Conservation (phyloP, 2,329 filamentous ascomycete species). For the Fusarium bactridioides region DNA sequence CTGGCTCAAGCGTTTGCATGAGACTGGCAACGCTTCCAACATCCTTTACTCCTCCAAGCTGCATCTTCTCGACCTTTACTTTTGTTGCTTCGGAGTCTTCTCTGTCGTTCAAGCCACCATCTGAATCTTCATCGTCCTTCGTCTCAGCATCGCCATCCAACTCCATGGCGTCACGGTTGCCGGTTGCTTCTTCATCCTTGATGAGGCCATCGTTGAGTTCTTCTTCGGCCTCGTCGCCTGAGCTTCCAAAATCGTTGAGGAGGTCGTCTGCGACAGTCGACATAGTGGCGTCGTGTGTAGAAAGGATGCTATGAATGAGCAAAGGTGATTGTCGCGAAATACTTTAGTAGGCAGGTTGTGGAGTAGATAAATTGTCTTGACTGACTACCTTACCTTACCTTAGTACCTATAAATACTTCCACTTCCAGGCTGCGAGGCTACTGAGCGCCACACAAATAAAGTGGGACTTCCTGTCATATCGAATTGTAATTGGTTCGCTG, state of each 20-base stretch:
- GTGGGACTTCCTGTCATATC: not conserved
- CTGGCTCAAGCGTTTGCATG: slow-evolving; percentile 82
- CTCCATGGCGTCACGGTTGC: slow-evolving; percentile 64
- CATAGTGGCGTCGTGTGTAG: slow-evolving; percentile 60
- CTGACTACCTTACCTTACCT: slow-evolving; percentile 4
- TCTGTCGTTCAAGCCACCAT: slow-evolving; percentile 55
- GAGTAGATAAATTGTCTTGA: slow-evolving; percentile 8
- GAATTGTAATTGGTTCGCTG: slow-evolving; percentile 23
- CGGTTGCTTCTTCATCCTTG: slow-evolving; percentile 51
- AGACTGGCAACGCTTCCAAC: slow-evolving; percentile 80
- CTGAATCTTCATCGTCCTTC: slow-evolving; percentile 61
- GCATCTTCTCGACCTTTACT: slow-evolving; percentile 83
- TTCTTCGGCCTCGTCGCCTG: slow-evolving; percentile 77
- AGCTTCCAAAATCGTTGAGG: slow-evolving; percentile 73
- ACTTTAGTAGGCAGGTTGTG: not conserved
- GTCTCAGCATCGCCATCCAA: slow-evolving; percentile 45
- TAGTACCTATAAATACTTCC: slow-evolving; percentile 34
- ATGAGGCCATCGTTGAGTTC: slow-evolving; percentile 61
- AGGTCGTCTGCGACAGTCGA: slow-evolving; percentile 93
- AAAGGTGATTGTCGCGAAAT: slow-evolving; percentile 23
- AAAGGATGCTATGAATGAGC: slow-evolving; percentile 5
- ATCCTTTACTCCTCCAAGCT: slow-evolving; percentile 75
- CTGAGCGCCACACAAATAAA: slow-evolving; percentile 28
- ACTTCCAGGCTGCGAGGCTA: slow-evolving; percentile 41
- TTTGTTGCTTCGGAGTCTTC: slow-evolving; percentile 76